Base-by-base conservation (phyloP, 2,329 filamentous ascomycete species). In the Coniochaeta ligniaria region DNA sequence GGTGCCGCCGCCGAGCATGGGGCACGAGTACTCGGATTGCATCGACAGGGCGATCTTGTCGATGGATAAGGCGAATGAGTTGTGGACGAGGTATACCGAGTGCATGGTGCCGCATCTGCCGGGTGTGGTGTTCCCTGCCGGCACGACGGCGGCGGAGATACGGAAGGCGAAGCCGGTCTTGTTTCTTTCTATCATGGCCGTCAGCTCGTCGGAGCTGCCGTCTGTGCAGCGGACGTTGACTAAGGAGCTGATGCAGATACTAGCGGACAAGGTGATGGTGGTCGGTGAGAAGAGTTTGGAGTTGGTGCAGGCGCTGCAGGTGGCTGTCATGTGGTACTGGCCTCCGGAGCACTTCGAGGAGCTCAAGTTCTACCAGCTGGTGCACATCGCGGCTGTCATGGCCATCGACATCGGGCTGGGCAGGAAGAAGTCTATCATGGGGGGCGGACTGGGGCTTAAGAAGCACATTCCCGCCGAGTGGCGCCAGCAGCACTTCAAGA, bases 291-390 rank as follows among this genome's bases (percentile, higher is more conserved):
- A 96, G 77, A 91, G 84, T 38, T 75, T 96, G 20, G 92, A 96
- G 72, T 78, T 96, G 7, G 85, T 96, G 9, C 92, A 96, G 74
- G 84, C 90, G 1, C 76, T 96, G 45, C 82, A 91, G 61, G 78
- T 96, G 3, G 80, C 85, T 7, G 85, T 88, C n/a, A 83, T 92
- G 22, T 96, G 92, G 90, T 96, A 96, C 72, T 87, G 86, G 71
- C 91, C 91, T 17, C 92, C 92, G 0, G 87, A 94, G 65, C 83
- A 90, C 67, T 90, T 90, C 62, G 91, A 96, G 68, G 89, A 95
- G 74, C 84, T 94, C 69, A 95, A 95, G 70, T 96, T 95, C 72
- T 96, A 95, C 75, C 90, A 94, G 75, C 82, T 95, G 65, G 86
- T 92, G 54, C 91, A 96, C 71, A 85, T 91, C 69, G 89, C 90